phyloP scores from a whole-genome alignment of 2,329 filamentous ascomycete species.

The Penicillium sclerotiorum region DNA sequence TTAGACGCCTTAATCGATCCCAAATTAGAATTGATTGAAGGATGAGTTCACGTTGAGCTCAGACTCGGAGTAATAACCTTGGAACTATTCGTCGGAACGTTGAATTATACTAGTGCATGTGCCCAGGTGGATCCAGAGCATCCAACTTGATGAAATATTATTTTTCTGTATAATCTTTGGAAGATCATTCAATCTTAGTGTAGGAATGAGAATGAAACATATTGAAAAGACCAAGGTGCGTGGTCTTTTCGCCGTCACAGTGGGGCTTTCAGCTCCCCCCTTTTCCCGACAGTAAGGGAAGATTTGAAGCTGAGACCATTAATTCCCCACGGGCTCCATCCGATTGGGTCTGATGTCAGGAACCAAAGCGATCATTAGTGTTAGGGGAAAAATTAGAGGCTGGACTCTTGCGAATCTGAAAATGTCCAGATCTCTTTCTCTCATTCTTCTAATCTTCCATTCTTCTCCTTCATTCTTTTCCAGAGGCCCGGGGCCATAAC shows the following conservation, averaged over 20 bases:
- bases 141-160: no score
- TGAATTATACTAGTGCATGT: no score
- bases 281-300: conserved; percentile 3
- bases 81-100: no score
- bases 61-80: no score
- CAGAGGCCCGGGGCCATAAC: background rate
- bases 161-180: background rate
- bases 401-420: background rate
- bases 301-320: conserved; percentile 18
- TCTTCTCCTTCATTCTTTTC: conserved; percentile 17
- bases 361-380: conserved; percentile 9
- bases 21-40: no score
- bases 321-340: conserved; percentile 16
- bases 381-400: background rate
- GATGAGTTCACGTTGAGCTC: no score
- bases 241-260: background rate
- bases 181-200: background rate
- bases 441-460: conserved; percentile 10
- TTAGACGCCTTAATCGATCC: no score
- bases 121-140: no score
- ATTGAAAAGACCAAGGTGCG: background rate
- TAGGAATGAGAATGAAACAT: background rate
- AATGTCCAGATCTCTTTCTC: background rate
- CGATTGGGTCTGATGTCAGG: conserved; percentile 24
- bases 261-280: background rate